Conservation (phyloP, 352 stramenopile genomes). For the Phytophthora sansomeana region DNA sequence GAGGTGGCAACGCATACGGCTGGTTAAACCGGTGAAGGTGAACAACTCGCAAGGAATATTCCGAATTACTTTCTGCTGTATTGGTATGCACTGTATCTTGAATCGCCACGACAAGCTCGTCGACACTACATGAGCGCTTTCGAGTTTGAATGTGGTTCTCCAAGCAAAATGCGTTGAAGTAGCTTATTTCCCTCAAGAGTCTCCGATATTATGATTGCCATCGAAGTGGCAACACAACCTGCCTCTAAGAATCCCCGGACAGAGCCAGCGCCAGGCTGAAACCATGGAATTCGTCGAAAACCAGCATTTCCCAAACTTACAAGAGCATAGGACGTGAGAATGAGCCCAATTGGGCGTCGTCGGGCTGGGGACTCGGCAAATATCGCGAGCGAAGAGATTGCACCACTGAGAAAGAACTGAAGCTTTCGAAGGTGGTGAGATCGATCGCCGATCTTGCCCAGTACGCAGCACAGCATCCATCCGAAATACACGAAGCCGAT, state of each 20-base stretch:
- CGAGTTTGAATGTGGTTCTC: not conserved
- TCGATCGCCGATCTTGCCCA: slow-evolving; percentile 47
- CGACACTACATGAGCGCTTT: too few relatives aligned
- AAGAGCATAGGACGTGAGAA: slow-evolving; percentile 69
- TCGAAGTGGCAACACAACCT: slow-evolving; percentile 27
- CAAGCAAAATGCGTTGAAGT: slow-evolving; percentile 38
- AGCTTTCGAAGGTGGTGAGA: slow-evolving; percentile 58
- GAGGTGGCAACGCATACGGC: too few relatives aligned
- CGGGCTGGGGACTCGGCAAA: slow-evolving; percentile 60
- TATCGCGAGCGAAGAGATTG: slow-evolving; percentile 53
- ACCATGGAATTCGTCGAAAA: slow-evolving; percentile 41
- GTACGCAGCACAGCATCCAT: slow-evolving; percentile 56
- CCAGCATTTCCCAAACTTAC: slow-evolving; percentile 58
- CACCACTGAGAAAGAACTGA: slow-evolving; percentile 62
- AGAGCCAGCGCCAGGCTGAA: slow-evolving; percentile 41
- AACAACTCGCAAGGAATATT: too few relatives aligned
- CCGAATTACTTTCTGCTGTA: too few relatives aligned
- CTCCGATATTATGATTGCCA: too few relatives aligned
- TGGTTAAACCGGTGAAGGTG: too few relatives aligned
- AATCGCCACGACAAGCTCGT: too few relatives aligned
- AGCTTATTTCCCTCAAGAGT: slow-evolving; percentile 32
- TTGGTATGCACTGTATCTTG: too few relatives aligned
- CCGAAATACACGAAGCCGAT: slow-evolving; percentile 57
- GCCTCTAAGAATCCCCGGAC: slow-evolving; percentile 49
- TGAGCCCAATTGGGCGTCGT: slow-evolving; percentile 59